Evolutionary conservation across 2,329 filamentous ascomycete genomes (phyloP).

Genomic region (Calycina herbarum): DNA sequence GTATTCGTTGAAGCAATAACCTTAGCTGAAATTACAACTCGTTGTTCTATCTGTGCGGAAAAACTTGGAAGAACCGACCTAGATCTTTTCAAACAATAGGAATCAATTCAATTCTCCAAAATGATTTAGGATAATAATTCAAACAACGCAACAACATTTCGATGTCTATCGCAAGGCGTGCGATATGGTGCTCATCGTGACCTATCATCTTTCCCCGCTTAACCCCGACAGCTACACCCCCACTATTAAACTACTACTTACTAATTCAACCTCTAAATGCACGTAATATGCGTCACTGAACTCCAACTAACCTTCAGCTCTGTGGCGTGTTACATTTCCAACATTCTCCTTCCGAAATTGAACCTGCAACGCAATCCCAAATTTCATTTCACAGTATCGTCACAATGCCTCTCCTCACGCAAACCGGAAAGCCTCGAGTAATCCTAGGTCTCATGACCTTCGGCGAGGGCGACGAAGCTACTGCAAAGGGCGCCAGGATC

Average conservation of each 20-base stretch:
- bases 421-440: conserved; percentile 40
- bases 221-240: neutral
- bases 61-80: too few species aligned
- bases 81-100: too few species aligned
- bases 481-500: conserved; percentile 65
- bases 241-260: neutral
- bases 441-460: conserved; percentile 89
- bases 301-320: neutral
- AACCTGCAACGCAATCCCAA: neutral
- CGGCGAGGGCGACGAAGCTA: conserved; percentile 58
- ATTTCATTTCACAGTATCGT: neutral
- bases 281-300: neutral
- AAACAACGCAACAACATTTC: too few species aligned
- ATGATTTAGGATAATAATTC: too few species aligned
- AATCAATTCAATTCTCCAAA: too few species aligned
- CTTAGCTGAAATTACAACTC: too few species aligned
- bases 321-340: neutral
- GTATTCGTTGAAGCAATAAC: too few species aligned
- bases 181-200: neutral
- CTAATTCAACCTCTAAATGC: neutral
- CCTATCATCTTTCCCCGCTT: neutral
- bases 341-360: too few species aligned
- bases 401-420: conserved; percentile 34
- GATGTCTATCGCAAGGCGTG: too few species aligned
- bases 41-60: too few species aligned